phyloP scores from a whole-genome alignment of 78 protist genomes.

The Fonticula alba region DNA sequence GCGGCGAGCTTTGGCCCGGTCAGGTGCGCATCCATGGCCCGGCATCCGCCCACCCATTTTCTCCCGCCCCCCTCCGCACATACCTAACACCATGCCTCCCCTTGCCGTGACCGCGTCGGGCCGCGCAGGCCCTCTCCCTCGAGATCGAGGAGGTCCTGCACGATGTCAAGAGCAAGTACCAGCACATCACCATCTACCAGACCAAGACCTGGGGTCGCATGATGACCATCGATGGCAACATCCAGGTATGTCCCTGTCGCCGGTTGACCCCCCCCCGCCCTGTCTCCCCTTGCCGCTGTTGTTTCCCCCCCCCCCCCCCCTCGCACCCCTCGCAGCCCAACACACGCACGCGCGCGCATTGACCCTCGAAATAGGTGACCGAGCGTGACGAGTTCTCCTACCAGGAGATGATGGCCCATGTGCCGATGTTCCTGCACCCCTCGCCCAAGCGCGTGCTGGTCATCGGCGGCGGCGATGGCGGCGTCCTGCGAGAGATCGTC shows the following conservation, averaged over 20 bases:
- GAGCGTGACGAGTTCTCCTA: slow-evolving; percentile 84
- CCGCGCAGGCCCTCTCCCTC: slow-evolving; percentile 57
- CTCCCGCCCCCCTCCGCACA: too few relatives aligned
- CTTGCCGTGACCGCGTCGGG: too few relatives aligned
- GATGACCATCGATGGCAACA: slow-evolving; percentile 79
- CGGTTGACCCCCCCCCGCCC: not conserved
- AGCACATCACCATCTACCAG: slow-evolving; percentile 33
- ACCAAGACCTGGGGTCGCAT: slow-evolving; percentile 73
- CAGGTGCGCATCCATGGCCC: too few relatives aligned
- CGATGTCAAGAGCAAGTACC: slow-evolving; percentile 53
- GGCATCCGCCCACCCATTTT: too few relatives aligned
- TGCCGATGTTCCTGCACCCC: slow-evolving; percentile 72
- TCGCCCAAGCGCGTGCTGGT: slow-evolving; percentile 63
- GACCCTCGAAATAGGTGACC: slow-evolving; percentile 52
- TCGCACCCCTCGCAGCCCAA: too few relatives aligned
- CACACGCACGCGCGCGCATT: too few relatives aligned
- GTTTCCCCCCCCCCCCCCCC: not conserved
- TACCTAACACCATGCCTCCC: too few relatives aligned
- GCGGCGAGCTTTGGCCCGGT: slow-evolving; percentile 31
- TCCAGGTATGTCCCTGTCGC: slow-evolving; percentile 20
- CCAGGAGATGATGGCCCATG: slow-evolving; percentile 91
- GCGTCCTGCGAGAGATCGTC: slow-evolving; percentile 74
- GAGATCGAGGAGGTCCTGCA: slow-evolving; percentile 64
- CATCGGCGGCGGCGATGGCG: slow-evolving; percentile 98
- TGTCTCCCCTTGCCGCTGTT: not conserved